Evolutionary conservation across 2,329 filamentous ascomycete species (phyloP).

Genomic region (Chaetomium sp.): DNA sequence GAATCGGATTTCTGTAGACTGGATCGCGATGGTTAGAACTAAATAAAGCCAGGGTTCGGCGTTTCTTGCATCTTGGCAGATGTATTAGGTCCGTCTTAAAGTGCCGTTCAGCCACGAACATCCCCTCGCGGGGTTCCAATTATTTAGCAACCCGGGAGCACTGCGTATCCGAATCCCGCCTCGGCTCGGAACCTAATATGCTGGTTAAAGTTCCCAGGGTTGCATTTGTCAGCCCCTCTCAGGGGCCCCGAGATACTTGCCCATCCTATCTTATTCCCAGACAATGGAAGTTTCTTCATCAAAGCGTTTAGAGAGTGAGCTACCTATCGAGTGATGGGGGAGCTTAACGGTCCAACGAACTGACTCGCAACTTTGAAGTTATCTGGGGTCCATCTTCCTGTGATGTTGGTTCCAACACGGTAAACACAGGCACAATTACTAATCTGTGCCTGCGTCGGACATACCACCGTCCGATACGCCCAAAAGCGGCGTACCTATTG

Average conservation of each 20-base stretch:
- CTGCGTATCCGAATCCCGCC: not conserved
- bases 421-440: not conserved
- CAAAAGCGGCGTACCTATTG: not conserved
- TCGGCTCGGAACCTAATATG: not conserved
- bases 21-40: conserved; percentile 26
- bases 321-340: not conserved
- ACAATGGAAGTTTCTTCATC: not conserved
- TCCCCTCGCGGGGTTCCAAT: not conserved
- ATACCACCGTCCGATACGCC: not conserved
- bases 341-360: not conserved
- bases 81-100: not conserved
- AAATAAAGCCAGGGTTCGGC: conserved; percentile 15
- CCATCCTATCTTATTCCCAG: not conserved
- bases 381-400: not conserved
- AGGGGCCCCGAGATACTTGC: not conserved
- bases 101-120: not conserved
- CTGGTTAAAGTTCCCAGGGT: not conserved
- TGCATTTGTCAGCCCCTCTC: not conserved
- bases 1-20: conserved; percentile 21
- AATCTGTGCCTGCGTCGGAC: not conserved
- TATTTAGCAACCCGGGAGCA: not conserved
- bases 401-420: not conserved
- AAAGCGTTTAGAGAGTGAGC: not conserved
- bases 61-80: not conserved
- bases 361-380: not conserved